Evolutionary conservation across 345 rosid genomes (phyloP).

Genomic region (Melastoma malabathricum): DNA sequence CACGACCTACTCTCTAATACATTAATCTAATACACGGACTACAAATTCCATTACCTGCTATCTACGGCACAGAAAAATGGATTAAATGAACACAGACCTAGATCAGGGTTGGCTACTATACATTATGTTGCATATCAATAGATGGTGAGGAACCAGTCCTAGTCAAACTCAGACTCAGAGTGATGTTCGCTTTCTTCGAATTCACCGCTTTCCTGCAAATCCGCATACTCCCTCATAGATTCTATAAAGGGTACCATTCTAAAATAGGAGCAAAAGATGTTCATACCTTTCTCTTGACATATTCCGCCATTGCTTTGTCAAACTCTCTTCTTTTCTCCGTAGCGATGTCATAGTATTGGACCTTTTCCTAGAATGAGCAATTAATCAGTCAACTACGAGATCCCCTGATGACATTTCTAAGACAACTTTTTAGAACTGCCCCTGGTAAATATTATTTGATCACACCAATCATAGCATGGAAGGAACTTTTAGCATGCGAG

Average conservation of each 20-base stretch:
- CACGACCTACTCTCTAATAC: too few species aligned
- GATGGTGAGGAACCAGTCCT: too few species aligned
- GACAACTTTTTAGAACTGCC: background rate
- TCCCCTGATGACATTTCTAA: too few species aligned
- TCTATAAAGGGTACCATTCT: background rate
- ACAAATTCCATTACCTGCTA: too few species aligned
- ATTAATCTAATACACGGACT: too few species aligned
- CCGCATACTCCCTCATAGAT: background rate
- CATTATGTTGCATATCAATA: too few species aligned
- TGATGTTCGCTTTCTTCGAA: slow-evolving; percentile 44
- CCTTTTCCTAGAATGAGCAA: slow-evolving; percentile 52
- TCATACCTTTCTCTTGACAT: slow-evolving; percentile 51
- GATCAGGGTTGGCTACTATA: too few species aligned
- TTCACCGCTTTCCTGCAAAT: slow-evolving; percentile 61
- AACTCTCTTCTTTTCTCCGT: slow-evolving; percentile 80
- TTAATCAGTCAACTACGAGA: background rate
- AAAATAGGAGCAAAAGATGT: background rate
- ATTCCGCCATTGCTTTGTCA: slow-evolving; percentile 58
- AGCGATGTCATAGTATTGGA: slow-evolving; percentile 86
- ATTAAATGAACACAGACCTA: too few species aligned
- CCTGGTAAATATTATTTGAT: background rate
- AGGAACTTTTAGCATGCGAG: too few species aligned
- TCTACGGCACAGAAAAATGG: too few species aligned
- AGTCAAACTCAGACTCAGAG: slow-evolving; percentile 46
- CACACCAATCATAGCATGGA: too few species aligned